A percentile compares a stretch with the other conserved stretches of the same genome.
These are phyloP conservation scores for Lasiosphaeria hispida DNA, from an alignment of 495 filamentous ascomycete genomes.

Conservation along the genomic window DNA sequence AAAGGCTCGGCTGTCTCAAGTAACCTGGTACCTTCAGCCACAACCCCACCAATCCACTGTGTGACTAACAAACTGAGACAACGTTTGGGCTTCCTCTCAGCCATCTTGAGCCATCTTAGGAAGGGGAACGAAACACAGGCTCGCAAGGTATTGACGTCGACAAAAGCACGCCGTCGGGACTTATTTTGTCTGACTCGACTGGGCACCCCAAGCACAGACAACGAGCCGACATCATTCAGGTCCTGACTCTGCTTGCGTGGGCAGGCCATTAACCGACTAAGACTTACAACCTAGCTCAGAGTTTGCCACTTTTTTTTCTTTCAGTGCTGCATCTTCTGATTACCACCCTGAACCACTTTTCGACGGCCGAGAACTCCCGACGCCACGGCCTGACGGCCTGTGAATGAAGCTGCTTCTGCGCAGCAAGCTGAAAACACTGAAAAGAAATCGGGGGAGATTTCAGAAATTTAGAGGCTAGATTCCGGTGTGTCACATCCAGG, in stretches of 20 bases:
- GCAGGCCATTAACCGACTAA: too few relatives aligned
- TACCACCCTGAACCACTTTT: slow-evolving; percentile 1
- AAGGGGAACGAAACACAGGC: not conserved
- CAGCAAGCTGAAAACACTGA: not conserved
- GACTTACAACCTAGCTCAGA: not conserved
- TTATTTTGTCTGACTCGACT: not conserved
- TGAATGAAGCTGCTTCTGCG: not conserved
- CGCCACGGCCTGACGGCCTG: not conserved
- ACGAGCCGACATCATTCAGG: not conserved
- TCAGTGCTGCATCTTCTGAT: slow-evolving; percentile 1
- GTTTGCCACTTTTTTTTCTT: slow-evolving; percentile 4
- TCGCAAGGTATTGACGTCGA: not conserved
- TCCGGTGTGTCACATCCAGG: not conserved
- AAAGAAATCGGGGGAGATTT: not conserved
- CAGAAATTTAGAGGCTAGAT: not conserved
- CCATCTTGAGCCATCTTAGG: not conserved
- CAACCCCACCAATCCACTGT: not conserved
- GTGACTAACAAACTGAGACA: not conserved
- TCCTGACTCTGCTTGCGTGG: too few relatives aligned
- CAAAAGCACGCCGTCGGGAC: not conserved
- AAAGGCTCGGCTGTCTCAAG: slow-evolving; percentile 12
- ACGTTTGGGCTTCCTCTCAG: not conserved
- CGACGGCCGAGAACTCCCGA: slow-evolving; percentile 12
- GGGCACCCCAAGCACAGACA: not conserved
- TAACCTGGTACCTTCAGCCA: slow-evolving; percentile 12